These are phyloP conservation scores for Castanea sativa DNA, from an alignment of 306 rosid genomes.

Conservation along the genomic window DNA sequence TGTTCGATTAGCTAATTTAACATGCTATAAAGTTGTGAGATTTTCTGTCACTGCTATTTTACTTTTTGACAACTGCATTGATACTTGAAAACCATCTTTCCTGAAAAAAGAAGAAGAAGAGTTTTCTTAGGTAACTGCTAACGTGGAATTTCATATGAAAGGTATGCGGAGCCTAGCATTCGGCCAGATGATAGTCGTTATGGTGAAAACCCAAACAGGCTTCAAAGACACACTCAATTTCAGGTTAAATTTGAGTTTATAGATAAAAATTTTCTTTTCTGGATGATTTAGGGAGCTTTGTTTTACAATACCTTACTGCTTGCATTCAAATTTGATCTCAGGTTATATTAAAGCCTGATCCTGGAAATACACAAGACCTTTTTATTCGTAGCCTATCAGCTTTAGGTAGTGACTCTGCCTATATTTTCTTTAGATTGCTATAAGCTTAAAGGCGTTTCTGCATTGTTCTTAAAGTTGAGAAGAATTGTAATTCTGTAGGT, in stretches of 20 bases:
- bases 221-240: constrained; percentile 96
- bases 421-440: not conserved
- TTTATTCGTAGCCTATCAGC: constrained; percentile 86
- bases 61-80: not conserved
- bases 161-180: constrained; percentile 92
- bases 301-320: constrained; percentile 14
- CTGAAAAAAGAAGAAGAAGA: not conserved
- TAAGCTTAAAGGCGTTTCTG: not conserved
- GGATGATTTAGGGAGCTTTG: not conserved
- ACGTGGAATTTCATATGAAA: constrained; percentile 38
- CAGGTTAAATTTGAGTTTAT: constrained; percentile 52
- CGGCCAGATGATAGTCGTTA: constrained; percentile 98
- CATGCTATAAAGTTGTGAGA: not conserved
- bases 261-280: constrained; percentile 5
- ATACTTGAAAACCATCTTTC: too few relatives aligned
- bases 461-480: not conserved
- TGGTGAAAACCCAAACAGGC: constrained; percentile 99
- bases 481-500: too few relatives aligned
- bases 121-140: constrained; percentile 24
- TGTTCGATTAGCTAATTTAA: not conserved
- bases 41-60: not conserved
- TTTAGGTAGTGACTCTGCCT: constrained; percentile 52
- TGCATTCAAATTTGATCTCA: constrained; percentile 33
- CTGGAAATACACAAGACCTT: constrained; percentile 98
- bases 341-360: constrained; percentile 99